Base-by-base conservation (phyloP, 2,329 filamentous ascomycete species). In the Penicillium sp. region DNA sequence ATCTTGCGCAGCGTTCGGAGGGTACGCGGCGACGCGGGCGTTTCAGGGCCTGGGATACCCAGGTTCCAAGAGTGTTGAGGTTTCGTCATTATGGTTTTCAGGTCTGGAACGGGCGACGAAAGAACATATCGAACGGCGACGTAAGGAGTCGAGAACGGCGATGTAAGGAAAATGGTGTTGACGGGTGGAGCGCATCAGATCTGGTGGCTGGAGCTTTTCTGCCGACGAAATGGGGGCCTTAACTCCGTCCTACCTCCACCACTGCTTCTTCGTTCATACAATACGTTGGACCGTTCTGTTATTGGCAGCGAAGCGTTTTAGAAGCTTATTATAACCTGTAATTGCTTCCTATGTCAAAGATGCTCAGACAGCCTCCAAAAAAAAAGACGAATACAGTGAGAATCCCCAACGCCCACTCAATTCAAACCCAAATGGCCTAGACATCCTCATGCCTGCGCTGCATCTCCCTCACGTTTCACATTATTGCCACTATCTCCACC, bases 1-100 rank as follows among this genome's bases (percentile, higher is more conserved):
- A 91, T 84, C 69, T 88, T 87, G 63, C 89, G 84, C 56, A 92
- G 79, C 44, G 84, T 82, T 65, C 88, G 84, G 69, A 86, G 84
- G 24, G 85, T 85, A 58, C 85, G 82, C 42, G 86, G 86, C 27
- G 86, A 86, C 57, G 85, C 81, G 34, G 71, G 70, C 43, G 65
- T 58, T 29, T 70, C 66, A 38, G 67, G 63, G 52, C 59, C 50
- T 39, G 50, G 44, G 21, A 43, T 60, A n/a, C 66, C 61, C 43
- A 71, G 57, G 49, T 64, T 64, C 63, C 62, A 64, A 38, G 58
- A 57, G 42, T 62, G 60, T 24, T 61, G 59, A 52, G 52, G 54
- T 47, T 61, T 62, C 24, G 65, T 53, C 57, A 68, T 68, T 42
- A 60, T 61, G 52, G 27, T 48, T 29, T 52, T 48, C 52, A 59